phyloP scores from a whole-genome alignment of 148 eudicot genomes.

The Camellia granthamiana region DNA sequence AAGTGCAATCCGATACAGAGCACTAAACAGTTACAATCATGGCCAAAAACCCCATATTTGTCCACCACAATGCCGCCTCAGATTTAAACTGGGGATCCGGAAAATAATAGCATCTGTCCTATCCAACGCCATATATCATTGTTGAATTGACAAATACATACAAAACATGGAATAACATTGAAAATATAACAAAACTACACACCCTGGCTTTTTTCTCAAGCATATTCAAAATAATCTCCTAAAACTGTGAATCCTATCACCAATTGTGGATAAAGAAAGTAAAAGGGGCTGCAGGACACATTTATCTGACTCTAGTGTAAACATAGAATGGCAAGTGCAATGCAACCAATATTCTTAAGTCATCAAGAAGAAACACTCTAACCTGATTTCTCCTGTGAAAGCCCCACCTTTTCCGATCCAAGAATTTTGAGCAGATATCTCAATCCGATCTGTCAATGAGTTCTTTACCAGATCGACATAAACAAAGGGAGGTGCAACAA shows the following conservation, averaged over 20 bases:
- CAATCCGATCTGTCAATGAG: conserved; percentile 68
- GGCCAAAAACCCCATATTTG: neutral
- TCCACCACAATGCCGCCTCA: neutral
- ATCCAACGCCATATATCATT: neutral
- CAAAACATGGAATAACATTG: neutral
- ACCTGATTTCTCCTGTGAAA: conserved; percentile 99
- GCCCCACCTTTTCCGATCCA: conserved; percentile 98
- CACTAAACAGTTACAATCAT: neutral
- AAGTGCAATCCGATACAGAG: neutral
- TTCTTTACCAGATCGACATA: conserved; percentile 89
- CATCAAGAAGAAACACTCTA: neutral
- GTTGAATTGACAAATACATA: neutral
- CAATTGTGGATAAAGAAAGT: neutral
- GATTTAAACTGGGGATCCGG: neutral
- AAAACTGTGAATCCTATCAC: neutral
- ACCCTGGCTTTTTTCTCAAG: neutral
- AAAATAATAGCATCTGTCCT: neutral
- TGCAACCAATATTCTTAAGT: neutral
- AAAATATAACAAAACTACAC: neutral
- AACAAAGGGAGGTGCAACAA: conserved; percentile 88
- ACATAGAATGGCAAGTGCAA: neutral
- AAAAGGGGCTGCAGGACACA: neutral
- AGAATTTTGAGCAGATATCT: conserved; percentile 90
- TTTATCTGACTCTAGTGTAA: neutral
- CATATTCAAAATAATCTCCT: neutral